A percentile compares a stretch with the other conserved stretches of the same genome.
Evolutionary conservation across 495 filamentous ascomycete genomes (phyloP).

Genomic region (Daldinia bambusicola): DNA sequence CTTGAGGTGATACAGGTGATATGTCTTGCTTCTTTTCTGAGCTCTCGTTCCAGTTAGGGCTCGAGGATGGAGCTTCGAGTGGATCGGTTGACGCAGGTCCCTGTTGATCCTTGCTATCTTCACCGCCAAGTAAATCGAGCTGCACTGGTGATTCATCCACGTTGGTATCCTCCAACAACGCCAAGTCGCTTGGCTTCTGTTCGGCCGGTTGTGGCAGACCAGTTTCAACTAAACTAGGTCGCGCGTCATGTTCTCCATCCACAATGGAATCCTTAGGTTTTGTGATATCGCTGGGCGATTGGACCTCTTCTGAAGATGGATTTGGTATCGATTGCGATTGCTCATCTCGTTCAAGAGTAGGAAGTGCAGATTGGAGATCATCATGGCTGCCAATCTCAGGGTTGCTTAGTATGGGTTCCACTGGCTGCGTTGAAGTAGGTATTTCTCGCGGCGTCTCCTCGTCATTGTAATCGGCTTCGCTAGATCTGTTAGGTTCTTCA

Average conservation of each 20-base stretch:
- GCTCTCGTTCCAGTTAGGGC: constrained; percentile 21
- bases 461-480: not conserved
- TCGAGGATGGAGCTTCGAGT: constrained; percentile 23
- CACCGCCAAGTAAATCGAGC: constrained; percentile 35
- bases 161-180: constrained; percentile 28
- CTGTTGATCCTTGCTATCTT: constrained; percentile 28
- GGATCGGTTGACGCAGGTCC: constrained; percentile 28
- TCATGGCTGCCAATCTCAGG: not conserved
- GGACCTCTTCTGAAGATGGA: constrained; percentile 14
- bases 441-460: constrained; percentile 14
- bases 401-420: constrained; percentile 10
- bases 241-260: constrained; percentile 24
- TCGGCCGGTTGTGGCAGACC: constrained; percentile 19
- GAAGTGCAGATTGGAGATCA: constrained; percentile 3
- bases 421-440: not conserved
- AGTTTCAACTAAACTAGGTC: constrained; percentile 29
- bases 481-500: constrained; percentile 1
- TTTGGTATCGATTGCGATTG: constrained; percentile 1
- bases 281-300: constrained; percentile 14
- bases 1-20: constrained; percentile 28
- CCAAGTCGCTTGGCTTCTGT: constrained; percentile 29
- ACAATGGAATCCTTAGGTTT: constrained; percentile 14
- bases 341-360: constrained; percentile 18
- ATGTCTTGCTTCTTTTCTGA: constrained; percentile 21
- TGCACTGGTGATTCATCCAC: constrained; percentile 39